Evolutionary conservation across 208 protist genomes (phyloP).

Genomic region (Wallacemonas sp.): DNA sequence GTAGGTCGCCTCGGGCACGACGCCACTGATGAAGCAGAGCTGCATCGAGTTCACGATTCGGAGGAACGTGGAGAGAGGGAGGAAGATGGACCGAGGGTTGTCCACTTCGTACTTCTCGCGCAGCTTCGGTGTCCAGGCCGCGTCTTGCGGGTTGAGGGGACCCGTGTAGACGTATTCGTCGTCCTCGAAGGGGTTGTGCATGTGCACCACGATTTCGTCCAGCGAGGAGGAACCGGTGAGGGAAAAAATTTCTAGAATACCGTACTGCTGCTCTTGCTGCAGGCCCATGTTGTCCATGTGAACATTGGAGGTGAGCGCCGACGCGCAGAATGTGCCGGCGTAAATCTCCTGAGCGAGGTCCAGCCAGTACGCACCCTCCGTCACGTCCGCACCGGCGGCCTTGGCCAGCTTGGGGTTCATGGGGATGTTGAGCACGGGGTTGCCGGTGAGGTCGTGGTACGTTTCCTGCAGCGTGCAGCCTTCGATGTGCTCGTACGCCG

Average conservation of each 20-base stretch:
- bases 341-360: conserved; percentile 66
- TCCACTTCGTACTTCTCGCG: conserved; percentile 37
- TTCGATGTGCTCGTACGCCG: conserved; percentile 39
- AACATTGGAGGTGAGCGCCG: conserved; percentile 56
- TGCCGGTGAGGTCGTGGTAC: conserved; percentile 59
- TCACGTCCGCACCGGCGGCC: conserved; percentile 33
- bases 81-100: conserved; percentile 40
- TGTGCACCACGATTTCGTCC: conserved; percentile 63
- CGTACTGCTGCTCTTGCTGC: conserved; percentile 79
- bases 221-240: conserved; percentile 60
- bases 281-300: conserved; percentile 66
- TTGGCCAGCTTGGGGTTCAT: conserved; percentile 47
- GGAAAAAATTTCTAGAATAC: conserved; percentile 78
- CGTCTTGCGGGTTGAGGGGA: conserved; percentile 50
- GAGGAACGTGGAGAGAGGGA: conserved; percentile 35
- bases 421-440: conserved; percentile 53
- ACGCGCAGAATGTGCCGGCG: conserved; percentile 51
- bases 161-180: conserved; percentile 58
- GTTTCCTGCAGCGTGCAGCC: conserved; percentile 57
- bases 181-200: conserved; percentile 86
- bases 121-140: conserved; percentile 38
- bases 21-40: conserved; percentile 41
- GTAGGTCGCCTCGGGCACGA: conserved; percentile 43
- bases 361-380: conserved; percentile 54
- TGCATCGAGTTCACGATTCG: conserved; percentile 46